Conservation (phyloP, 768 basidiomycete species). For the Collybia nuda region DNA sequence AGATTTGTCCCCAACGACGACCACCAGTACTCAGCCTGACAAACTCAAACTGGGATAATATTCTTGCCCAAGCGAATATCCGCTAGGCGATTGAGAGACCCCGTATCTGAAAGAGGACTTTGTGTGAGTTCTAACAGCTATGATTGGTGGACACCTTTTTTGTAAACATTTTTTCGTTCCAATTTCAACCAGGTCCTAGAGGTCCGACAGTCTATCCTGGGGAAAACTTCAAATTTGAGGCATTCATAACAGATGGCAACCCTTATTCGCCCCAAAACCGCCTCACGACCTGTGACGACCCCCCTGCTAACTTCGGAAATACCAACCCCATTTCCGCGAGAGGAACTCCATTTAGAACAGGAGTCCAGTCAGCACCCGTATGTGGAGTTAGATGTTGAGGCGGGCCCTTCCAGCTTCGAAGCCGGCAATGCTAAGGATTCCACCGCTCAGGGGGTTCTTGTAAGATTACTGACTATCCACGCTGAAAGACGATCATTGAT, state of each 20-base stretch:
- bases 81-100: no score
- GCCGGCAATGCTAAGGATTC: constrained; percentile 1
- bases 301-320: constrained; percentile 26
- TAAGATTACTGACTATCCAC: constrained; percentile 4
- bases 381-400: constrained; percentile 3
- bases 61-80: not conserved
- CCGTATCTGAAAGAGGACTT: no score
- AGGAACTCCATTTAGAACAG: constrained; percentile 24
- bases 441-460: constrained; percentile 11
- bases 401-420: constrained; percentile 10
- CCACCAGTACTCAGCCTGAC: not conserved
- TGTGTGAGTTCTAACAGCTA: not conserved
- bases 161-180: not conserved
- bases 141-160: no score
- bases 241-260: constrained; percentile 34
- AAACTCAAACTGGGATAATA: not conserved
- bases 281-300: constrained; percentile 19
- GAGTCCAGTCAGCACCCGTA: not conserved
- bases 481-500: constrained; percentile 1
- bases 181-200: not conserved
- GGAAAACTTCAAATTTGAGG: not conserved
- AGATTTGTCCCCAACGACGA: no score
- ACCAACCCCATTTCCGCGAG: constrained; percentile 41
- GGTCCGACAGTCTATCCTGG: not conserved
- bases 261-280: constrained; percentile 31